phyloP scores from a whole-genome alignment of 1,139 yeast species.

The Nadsonia starkeyi-henricii region DNA sequence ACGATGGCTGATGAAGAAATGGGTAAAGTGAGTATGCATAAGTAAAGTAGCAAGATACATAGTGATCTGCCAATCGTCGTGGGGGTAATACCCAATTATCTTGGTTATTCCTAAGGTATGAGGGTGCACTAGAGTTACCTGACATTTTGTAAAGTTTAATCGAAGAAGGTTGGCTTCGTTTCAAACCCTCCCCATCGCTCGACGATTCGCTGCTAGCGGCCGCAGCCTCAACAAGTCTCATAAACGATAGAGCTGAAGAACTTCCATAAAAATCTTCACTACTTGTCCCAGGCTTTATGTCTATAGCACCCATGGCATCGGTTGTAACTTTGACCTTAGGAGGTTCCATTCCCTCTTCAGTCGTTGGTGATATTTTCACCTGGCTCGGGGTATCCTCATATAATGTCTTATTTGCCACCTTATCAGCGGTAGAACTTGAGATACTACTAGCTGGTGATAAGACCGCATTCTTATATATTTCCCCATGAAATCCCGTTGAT shows the following conservation, averaged over 20 bases:
- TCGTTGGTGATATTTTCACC: no score
- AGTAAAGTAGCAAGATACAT: conserved; percentile 10
- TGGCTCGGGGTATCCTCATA: background rate
- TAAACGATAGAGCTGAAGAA: conserved; percentile 12
- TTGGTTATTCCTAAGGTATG: background rate
- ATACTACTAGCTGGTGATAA: background rate
- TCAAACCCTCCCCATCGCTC: no score
- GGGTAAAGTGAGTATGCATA: conserved; percentile 11
- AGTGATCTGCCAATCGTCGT: conserved; percentile 10
- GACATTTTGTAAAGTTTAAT: background rate
- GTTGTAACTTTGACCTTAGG: conserved; percentile 1
- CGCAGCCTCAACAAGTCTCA: conserved; percentile 13
- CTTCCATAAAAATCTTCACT: conserved; percentile 10
- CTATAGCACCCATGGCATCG: conserved; percentile 12
- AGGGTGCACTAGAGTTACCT: background rate
- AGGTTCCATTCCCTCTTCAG: no score
- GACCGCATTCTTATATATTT: no score
- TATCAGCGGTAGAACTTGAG: background rate
- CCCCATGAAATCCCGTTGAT: background rate
- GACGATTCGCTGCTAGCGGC: conserved; percentile 5
- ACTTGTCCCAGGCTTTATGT: conserved; percentile 1
- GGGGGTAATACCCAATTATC: conserved; percentile 12
- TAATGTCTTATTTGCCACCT: background rate
- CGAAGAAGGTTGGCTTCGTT: no score
- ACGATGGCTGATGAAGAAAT: conserved; percentile 12